Conservation (phyloP, 208 protist genomes). For the Trypanosoma congolense region DNA sequence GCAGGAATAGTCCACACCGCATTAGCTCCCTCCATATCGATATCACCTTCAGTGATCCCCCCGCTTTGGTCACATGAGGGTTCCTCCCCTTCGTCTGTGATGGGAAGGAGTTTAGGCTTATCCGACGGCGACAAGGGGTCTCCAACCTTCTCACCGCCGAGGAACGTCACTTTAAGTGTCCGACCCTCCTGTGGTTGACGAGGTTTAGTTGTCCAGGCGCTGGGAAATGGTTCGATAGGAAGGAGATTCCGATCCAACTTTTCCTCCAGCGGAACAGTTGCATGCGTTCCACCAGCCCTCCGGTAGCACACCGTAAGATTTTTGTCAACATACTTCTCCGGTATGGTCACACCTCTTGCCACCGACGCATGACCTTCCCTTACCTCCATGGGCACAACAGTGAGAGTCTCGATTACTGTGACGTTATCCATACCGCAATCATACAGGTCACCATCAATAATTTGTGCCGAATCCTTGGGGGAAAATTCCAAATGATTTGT, state of each 20-base stretch:
- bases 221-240: constrained; percentile 39
- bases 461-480: constrained; percentile 41
- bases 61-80: constrained; percentile 6
- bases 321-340: neutral
- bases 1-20: constrained; percentile 67
- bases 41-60: constrained; percentile 17
- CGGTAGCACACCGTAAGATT: constrained; percentile 73
- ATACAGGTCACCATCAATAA: constrained; percentile 72
- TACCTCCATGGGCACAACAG: neutral
- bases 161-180: constrained; percentile 61
- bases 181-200: constrained; percentile 42
- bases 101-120: constrained; percentile 51
- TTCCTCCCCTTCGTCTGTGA: neutral
- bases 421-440: constrained; percentile 76
- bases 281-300: constrained; percentile 49
- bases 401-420: constrained; percentile 33
- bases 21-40: constrained; percentile 25
- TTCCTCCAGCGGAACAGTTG: constrained; percentile 47
- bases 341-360: neutral
- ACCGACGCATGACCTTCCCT: neutral
- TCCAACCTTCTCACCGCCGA: constrained; percentile 23
- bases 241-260: constrained; percentile 50
- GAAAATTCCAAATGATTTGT: constrained; percentile 12
- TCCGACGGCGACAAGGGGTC: constrained; percentile 48
- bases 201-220: constrained; percentile 42